Conservation (phyloP, 2,329 filamentous ascomycete species). For the Cytospora paraplurivora region DNA sequence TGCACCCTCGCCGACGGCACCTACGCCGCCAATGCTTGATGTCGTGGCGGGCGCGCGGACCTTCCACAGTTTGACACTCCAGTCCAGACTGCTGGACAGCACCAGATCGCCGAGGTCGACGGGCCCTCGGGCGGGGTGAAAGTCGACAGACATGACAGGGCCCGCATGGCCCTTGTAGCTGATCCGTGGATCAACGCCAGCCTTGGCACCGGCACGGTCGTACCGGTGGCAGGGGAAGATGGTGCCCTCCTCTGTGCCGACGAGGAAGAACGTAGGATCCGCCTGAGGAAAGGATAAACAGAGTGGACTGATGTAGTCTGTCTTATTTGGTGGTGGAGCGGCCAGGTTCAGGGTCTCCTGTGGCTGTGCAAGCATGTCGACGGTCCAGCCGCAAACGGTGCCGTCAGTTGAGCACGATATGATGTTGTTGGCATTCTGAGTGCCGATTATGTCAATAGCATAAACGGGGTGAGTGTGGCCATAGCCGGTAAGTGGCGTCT, state of each 20-base stretch:
- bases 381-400: constrained; percentile 94
- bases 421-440: constrained; percentile 98
- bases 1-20: constrained; percentile 47
- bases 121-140: constrained; percentile 88
- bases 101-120: constrained; percentile 94
- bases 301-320: constrained; percentile 92
- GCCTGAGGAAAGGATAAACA: constrained; percentile 93
- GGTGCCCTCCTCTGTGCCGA: constrained; percentile 93
- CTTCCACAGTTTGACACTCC: constrained; percentile 97
- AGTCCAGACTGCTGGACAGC: constrained; percentile 89
- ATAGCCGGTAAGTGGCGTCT: constrained; percentile 91
- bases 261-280: constrained; percentile 96
- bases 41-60: constrained; percentile 78
- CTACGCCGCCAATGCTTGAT: constrained; percentile 52
- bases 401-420: constrained; percentile 96
- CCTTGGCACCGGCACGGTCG: constrained; percentile 95
- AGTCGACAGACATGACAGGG: constrained; percentile 93
- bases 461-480: constrained; percentile 97
- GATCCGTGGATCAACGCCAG: constrained; percentile 86
- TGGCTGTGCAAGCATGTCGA: constrained; percentile 96
- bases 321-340: constrained; percentile 82
- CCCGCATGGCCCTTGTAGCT: constrained; percentile 89
- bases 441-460: constrained; percentile 91
- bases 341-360: constrained; percentile 90
- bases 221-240: constrained; percentile 98